Evolutionary conservation across 1,284 basidiomycete species (phyloP).

Genomic region (Pseudozyma sp.): DNA sequence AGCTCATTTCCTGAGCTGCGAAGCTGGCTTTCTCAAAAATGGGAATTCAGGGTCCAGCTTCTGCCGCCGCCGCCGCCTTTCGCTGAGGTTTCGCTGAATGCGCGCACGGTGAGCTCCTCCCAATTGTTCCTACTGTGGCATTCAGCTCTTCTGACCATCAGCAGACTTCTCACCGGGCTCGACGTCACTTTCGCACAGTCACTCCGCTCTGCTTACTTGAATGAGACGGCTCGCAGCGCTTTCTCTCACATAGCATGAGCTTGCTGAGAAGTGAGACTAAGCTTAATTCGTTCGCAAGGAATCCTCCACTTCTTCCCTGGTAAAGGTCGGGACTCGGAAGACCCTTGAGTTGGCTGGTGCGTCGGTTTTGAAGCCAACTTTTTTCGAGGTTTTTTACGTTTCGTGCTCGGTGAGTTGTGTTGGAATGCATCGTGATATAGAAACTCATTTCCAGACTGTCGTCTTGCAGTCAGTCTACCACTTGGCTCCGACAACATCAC

Average conservation of each 20-base stretch:
- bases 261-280: neutral
- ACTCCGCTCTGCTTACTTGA: too few relatives aligned
- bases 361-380: neutral
- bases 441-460: neutral
- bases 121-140: too few relatives aligned
- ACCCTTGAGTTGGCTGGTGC: slow-evolving; percentile 9
- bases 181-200: too few relatives aligned
- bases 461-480: neutral
- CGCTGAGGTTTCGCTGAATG: neutral
- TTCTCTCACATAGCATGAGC: neutral
- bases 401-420: neutral
- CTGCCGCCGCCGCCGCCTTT: neutral
- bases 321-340: slow-evolving; percentile 31
- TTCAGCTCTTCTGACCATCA: too few relatives aligned
- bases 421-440: neutral
- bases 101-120: neutral
- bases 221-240: too few relatives aligned
- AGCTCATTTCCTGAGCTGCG: neutral
- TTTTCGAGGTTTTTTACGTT: neutral
- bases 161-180: too few relatives aligned
- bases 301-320: slow-evolving; percentile 10
- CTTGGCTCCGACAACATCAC: neutral
- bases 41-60: slow-evolving; percentile 12
- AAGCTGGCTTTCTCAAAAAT: slow-evolving; percentile 7
- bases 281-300: neutral